Conservation (phyloP, 371 early-diverging fungal species). For the Mortierella sp. region DNA sequence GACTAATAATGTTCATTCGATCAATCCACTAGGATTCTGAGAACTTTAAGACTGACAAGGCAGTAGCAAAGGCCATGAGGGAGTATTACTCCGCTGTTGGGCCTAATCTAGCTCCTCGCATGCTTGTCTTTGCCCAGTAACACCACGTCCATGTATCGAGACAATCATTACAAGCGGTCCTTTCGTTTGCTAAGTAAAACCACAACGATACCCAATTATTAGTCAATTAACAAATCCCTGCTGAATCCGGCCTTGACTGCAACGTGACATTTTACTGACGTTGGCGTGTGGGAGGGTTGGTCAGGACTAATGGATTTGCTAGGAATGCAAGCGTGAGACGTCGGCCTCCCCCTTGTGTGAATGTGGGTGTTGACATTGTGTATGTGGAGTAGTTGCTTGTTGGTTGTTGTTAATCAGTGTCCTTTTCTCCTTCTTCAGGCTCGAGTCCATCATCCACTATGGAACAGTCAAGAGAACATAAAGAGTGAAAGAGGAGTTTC, state of each 20-base stretch:
- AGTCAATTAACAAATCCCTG: too few species aligned
- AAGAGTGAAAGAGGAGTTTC: background rate
- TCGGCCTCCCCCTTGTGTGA: too few species aligned
- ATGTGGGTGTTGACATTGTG: background rate
- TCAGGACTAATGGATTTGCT: too few species aligned
- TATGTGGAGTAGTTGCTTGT: background rate
- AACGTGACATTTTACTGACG: too few species aligned
- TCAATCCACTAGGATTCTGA: slow-evolving; percentile 20
- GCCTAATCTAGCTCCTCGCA: slow-evolving; percentile 33
- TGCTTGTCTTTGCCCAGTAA: slow-evolving; percentile 41
- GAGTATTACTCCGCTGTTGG: slow-evolving; percentile 54
- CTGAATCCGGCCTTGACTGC: too few species aligned
- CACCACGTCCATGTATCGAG: background rate
- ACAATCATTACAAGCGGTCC: too few species aligned
- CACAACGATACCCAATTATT: too few species aligned
- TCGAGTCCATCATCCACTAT: slow-evolving; percentile 55
- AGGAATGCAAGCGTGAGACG: too few species aligned
- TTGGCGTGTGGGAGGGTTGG: too few species aligned
- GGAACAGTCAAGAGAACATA: background rate
- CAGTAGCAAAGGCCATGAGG: slow-evolving; percentile 23
- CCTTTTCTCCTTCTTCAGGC: slow-evolving; percentile 40
- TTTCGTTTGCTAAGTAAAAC: too few species aligned
- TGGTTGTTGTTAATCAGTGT: background rate
- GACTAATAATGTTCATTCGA: background rate
- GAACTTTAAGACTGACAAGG: slow-evolving; percentile 18